Percentiles rank a stretch among this genome's conserved stretches.
phyloP scores from a whole-genome alignment of 129 eudicot species.

The Mikania micrantha region DNA sequence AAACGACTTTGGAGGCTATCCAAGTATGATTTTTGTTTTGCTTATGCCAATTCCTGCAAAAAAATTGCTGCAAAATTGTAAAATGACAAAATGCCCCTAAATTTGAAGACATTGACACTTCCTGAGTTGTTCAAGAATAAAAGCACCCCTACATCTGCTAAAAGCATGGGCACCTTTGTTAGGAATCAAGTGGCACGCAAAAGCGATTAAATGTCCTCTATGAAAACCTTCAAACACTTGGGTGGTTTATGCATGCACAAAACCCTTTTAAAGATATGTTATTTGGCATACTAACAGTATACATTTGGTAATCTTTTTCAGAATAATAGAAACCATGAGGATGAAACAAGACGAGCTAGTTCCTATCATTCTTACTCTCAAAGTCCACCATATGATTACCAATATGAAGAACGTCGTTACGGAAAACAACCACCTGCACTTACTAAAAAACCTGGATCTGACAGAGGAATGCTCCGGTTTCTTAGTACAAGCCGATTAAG shows the following conservation, averaged over 20 bases:
- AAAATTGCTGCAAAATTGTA: not conserved
- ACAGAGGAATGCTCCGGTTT: slow-evolving; percentile 70
- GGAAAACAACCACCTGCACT: slow-evolving; percentile 74
- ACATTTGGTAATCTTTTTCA: slow-evolving; percentile 26
- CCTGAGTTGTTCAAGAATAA: not conserved
- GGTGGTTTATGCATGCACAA: not conserved
- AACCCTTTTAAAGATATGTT: not conserved
- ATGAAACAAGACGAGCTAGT: slow-evolving; percentile 89
- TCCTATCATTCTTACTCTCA: slow-evolving; percentile 98
- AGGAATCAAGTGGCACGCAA: no score
- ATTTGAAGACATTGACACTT: not conserved
- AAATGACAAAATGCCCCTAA: not conserved
- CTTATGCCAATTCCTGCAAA: not conserved
- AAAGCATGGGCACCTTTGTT: not conserved
- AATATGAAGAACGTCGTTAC: slow-evolving; percentile 87
- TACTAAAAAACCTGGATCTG: slow-evolving; percentile 86
- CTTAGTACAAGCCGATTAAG: slow-evolving; percentile 66
- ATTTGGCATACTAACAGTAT: not conserved
- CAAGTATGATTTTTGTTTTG: not conserved
- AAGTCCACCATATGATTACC: slow-evolving; percentile 98
- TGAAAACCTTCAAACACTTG: not conserved
- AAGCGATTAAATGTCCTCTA: no score
- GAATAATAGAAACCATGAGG: slow-evolving; percentile 54
- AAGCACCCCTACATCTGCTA: not conserved
- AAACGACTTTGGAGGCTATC: not conserved